Evolutionary conservation across 2,329 filamentous ascomycete genomes (phyloP).

Genomic region (Paecilomyces variotii): DNA sequence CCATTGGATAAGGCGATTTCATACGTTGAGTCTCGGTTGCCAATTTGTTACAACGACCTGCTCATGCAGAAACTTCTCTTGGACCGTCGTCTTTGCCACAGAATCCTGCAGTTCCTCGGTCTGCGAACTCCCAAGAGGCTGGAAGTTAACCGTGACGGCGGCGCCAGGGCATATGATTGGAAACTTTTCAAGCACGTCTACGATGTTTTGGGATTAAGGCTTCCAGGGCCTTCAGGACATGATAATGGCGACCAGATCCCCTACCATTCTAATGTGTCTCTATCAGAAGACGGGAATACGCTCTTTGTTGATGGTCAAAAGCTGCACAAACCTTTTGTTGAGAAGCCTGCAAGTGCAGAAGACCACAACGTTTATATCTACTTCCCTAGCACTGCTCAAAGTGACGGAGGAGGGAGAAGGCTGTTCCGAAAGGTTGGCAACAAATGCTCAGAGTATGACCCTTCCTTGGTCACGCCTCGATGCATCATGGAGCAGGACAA

Average conservation of each 20-base stretch:
- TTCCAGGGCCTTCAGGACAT: too few relatives aligned
- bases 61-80: constrained; percentile 90
- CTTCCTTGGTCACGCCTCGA: constrained; percentile 63
- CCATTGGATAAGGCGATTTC: constrained; percentile 87
- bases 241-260: too few relatives aligned
- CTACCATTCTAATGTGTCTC: constrained; percentile 60
- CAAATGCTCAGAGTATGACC: constrained; percentile 85
- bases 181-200: constrained; percentile 43
- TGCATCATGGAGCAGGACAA: constrained; percentile 66
- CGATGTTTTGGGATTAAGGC: too few relatives aligned
- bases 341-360: constrained; percentile 88
- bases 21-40: constrained; percentile 79
- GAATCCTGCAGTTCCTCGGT: constrained; percentile 71
- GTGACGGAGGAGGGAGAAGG: constrained; percentile 71
- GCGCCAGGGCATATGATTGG: constrained; percentile 62
- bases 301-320: constrained; percentile 70
- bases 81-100: constrained; percentile 79
- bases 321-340: constrained; percentile 83
- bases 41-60: constrained; percentile 89
- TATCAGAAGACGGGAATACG: constrained; percentile 74
- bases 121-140: constrained; percentile 76
- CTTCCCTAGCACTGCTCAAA: constrained; percentile 47
- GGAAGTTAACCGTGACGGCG: constrained; percentile 82
- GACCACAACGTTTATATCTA: constrained; percentile 97
- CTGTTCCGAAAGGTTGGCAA: constrained; percentile 92